These are phyloP conservation scores for Globisporangium acanthophoron DNA, from an alignment of 352 stramenopile genomes.

Conservation along the genomic window DNA sequence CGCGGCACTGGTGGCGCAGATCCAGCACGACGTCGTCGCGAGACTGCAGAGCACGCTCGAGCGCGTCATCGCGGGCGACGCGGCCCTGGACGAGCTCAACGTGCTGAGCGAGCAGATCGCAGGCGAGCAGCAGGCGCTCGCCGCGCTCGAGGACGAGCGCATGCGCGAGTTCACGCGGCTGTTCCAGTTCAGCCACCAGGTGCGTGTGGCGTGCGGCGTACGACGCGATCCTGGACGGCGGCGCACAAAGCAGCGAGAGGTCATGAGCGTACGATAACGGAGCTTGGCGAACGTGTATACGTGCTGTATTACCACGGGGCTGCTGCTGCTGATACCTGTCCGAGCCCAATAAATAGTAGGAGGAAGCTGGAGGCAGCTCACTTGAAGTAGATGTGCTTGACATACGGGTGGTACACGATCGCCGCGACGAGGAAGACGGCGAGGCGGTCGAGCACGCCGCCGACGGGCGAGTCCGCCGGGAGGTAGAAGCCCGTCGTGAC, in stretches of 20 bases:
- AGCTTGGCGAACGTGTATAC: no score
- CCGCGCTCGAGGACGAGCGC: slow-evolving; percentile 14
- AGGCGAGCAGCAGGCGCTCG: slow-evolving; percentile 14
- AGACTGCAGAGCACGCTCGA: slow-evolving; percentile 4
- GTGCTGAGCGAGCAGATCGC: slow-evolving; percentile 17
- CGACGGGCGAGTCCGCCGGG: slow-evolving; percentile 17
- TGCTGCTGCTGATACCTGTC: no score
- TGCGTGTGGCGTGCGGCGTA: slow-evolving; percentile 13
- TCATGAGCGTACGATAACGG: no score
- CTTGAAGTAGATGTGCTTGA: slow-evolving; percentile 25
- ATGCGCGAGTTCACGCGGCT: slow-evolving; percentile 20
- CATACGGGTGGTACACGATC: slow-evolving; percentile 46
- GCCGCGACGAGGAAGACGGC: slow-evolving; percentile 37
- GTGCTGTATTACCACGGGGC: no score
- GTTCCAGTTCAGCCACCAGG: slow-evolving; percentile 21
- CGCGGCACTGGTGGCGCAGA: slow-evolving; percentile 4
- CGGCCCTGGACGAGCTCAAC: slow-evolving; percentile 7
- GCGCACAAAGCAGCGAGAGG: background rate
- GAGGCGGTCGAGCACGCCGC: slow-evolving; percentile 40
- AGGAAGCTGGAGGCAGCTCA: slow-evolving; percentile 19
- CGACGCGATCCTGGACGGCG: slow-evolving; percentile 4
- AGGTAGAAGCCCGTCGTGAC: slow-evolving; percentile 43
- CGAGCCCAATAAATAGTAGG: slow-evolving; percentile 9
- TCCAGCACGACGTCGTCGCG: slow-evolving; percentile 2
- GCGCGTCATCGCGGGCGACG: background rate